Evolutionary conservation across 2,329 filamentous ascomycete species (phyloP).

Genomic region (Calonectria hongkongensis): DNA sequence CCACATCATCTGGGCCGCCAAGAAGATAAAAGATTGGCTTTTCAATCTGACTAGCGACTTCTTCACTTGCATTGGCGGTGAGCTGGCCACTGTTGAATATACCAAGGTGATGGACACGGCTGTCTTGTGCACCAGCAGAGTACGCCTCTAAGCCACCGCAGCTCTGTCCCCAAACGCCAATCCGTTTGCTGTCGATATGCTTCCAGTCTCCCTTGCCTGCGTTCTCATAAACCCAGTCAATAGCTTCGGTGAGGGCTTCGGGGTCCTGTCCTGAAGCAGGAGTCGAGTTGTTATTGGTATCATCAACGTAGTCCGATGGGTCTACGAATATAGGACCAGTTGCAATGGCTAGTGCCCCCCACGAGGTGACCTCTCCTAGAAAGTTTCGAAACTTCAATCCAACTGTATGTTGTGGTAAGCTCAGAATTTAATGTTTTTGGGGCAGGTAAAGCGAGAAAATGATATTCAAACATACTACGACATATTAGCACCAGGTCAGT

Average conservation of each 20-base stretch:
- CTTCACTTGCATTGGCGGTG: neutral
- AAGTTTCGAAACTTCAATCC: constrained; percentile 16
- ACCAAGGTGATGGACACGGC: constrained; percentile 13
- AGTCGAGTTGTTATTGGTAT: constrained; percentile 3
- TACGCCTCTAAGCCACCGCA: neutral
- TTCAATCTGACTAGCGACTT: neutral
- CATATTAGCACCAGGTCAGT: neutral
- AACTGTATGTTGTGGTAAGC: neutral
- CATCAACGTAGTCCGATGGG: constrained; percentile 5
- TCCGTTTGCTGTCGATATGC: neutral
- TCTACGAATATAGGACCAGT: constrained; percentile 20
- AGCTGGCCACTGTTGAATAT: constrained; percentile 16
- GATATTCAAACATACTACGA: neutral
- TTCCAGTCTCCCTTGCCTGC: constrained; percentile 13
- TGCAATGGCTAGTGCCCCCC: constrained; percentile 13
- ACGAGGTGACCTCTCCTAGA: constrained; percentile 13
- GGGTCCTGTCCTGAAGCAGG: constrained; percentile 8
- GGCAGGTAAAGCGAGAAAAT: too few species aligned
- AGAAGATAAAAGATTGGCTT: constrained; percentile 18
- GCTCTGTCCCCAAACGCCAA: constrained; percentile 17
- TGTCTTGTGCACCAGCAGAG: neutral
- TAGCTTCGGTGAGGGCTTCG: constrained; percentile 5
- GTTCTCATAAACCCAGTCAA: constrained; percentile 16
- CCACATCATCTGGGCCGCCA: constrained; percentile 6
- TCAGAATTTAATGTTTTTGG: too few species aligned